phyloP scores from a whole-genome alignment of 495 filamentous ascomycete genomes.

The Oidiodendron maius region DNA sequence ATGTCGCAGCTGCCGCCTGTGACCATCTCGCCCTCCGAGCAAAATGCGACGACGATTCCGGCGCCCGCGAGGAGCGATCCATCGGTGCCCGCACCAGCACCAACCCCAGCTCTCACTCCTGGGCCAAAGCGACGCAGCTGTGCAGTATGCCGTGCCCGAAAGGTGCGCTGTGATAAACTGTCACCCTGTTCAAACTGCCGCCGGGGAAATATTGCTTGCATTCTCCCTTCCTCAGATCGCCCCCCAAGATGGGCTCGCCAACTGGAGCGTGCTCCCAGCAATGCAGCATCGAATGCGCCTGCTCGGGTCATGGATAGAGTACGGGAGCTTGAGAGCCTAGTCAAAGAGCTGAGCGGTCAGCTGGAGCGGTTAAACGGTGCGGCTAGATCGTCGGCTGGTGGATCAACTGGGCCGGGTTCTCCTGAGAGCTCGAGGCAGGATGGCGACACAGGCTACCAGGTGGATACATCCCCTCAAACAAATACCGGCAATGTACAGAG shows the following conservation, averaged over 20 bases:
- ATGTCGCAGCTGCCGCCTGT: too few species aligned
- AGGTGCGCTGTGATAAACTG: constrained; percentile 84
- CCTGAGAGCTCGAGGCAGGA: constrained; percentile 17
- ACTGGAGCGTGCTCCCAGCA: constrained; percentile 37
- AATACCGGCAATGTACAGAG: background rate
- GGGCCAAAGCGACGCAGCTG: constrained; percentile 65
- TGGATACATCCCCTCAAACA: constrained; percentile 3
- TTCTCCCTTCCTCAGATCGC: constrained; percentile 77
- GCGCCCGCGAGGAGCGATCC: background rate
- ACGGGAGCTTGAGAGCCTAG: constrained; percentile 74
- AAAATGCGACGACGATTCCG: background rate
- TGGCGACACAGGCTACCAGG: constrained; percentile 17
- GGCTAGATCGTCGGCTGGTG: constrained; percentile 1
- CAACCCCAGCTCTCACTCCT: background rate
- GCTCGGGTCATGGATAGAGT: constrained; percentile 73
- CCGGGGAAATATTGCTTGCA: constrained; percentile 70
- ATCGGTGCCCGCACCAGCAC: too few species aligned
- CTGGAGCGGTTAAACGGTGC: constrained; percentile 31
- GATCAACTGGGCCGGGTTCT: constrained; percentile 20
- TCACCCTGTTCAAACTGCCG: constrained; percentile 80
- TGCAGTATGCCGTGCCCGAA: constrained; percentile 75
- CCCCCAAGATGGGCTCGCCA: constrained; percentile 65
- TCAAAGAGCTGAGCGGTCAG: constrained; percentile 60
- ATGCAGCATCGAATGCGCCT: too few species aligned
- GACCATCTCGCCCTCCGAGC: background rate